Base-by-base conservation (phyloP, 805 yeast genomes). In the Priceomyces haplophilus region DNA sequence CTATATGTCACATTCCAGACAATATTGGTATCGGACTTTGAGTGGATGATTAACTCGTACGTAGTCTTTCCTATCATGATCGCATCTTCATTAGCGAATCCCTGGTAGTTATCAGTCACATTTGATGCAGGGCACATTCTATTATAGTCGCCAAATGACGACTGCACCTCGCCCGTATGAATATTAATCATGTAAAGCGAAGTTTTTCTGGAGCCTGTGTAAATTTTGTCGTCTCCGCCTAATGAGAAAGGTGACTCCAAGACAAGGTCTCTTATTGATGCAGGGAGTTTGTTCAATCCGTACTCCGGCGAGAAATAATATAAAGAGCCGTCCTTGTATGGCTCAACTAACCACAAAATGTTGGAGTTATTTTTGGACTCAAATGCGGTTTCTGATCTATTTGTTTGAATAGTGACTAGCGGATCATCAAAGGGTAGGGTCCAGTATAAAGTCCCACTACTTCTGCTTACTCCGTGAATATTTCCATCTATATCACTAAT, bases 401-500 rank as follows among this genome's bases (percentile, higher is more conserved):
- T 61, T 13, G 65, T 50, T 46, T 52, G 62, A 4, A 70, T 72
- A 23, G 65, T 62, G 8, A 85, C 87, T 41, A 85, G 64, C 0
- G 95, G 83, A 2, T 75, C 77, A 15, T 76, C 78, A 2, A 86
- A 80, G 3, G 79, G 76, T 2, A 89, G 62, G 0, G 88, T 74
- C 98, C 98, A 90, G 12, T 83, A 56, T 7, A 82, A 59, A 19
- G 78, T 78, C 1, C 98, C 98, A 0, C 85, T 79, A 38, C 77
- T 69, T 46, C 97, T 69, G 49, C 83, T 80, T 7, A 89, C 62
- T 0, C 93, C 96, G 57, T 88, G 93, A 7, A 90, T 61, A 21
- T 85, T 82, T 1, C 97, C 98, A 55, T 91, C 96, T 1, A 89
- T 76, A 54, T 90, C 95, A 10, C 90, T 79, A 0, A 87, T 80